Evolutionary conservation across 1,284 basidiomycete species (phyloP), one percentile per base, ranked within the genome.

Genomic region (Fomitopsis palustris): DNA sequence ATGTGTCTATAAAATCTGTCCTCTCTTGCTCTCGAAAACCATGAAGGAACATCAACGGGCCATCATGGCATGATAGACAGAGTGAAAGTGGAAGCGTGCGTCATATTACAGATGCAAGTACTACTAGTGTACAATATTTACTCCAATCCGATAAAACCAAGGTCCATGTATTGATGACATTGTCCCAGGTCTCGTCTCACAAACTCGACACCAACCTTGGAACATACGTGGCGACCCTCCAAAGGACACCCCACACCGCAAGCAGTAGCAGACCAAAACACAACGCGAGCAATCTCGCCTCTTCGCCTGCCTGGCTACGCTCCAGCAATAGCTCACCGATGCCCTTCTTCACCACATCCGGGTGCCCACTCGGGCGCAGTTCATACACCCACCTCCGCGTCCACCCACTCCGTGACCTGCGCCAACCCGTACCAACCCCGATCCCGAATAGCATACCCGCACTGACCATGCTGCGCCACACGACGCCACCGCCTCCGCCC

Each of bases 221-320:
- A 19, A 52, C 49, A 35, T 52, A 52, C 12, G 16, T 29, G 12
- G 45, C 35, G n/a, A 58, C 60, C 37, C 58, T 57, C 53, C 59
- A 62, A 45, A 73, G 65, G 62, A 82, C 78, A 17, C 81, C 82
- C 84, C 83, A 86, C 38, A 81, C 67, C 5, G 87, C 84, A 55
- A 88, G 69, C 55, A 76, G 72, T 3, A 85, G 73, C 59, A 90
- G 67, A 58, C 82, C 71, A 53, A 78, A 68, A 63, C 84, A 82
- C 60, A 87, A 82, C 53, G 81, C 53, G 45, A 90, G 75, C 72
- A 88, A 75, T 60, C 88, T 76, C 68, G 81, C 78, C 70, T 90
- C 88, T 68, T 90, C 85, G 1, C 88, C 88, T 12, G 88, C 88
- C 0, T 80, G 72, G 35, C 83, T 84, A 58, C 72, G 76, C 71